phyloP scores from a whole-genome alignment of 2,329 filamentous ascomycete genomes.

The Boeremia exigua region DNA sequence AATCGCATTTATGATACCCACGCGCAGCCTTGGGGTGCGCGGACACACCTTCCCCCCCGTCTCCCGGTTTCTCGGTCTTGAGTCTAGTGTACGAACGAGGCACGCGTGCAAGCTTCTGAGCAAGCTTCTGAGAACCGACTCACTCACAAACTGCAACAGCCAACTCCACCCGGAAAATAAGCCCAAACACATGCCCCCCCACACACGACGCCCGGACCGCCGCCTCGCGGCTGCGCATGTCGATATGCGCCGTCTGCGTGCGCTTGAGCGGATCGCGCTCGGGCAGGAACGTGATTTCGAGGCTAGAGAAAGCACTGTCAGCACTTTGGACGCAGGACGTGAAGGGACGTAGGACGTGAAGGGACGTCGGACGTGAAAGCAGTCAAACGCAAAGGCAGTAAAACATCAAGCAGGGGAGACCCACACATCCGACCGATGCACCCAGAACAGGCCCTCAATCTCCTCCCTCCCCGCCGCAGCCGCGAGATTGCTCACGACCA shows the following conservation, averaged over 20 bases:
- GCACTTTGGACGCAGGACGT: background rate
- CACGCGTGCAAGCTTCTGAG: too few relatives aligned
- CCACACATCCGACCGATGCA: slow-evolving; percentile 27
- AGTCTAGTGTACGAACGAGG: too few relatives aligned
- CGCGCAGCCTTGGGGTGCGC: too few relatives aligned
- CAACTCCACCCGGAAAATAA: background rate
- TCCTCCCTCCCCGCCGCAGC: slow-evolving; percentile 27
- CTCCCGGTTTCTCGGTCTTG: too few relatives aligned
- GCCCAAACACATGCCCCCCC: background rate
- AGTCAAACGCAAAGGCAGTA: background rate
- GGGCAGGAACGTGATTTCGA: slow-evolving; percentile 23
- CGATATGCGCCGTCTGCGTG: slow-evolving; percentile 27
- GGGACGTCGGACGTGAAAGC: too few relatives aligned
- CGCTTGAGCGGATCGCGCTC: slow-evolving; percentile 26
- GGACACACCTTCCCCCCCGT: too few relatives aligned
- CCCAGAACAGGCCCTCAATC: slow-evolving; percentile 21
- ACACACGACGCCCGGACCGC: background rate
- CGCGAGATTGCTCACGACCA: slow-evolving; percentile 39
- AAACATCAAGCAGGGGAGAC: background rate
- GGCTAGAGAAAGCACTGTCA: slow-evolving; percentile 15
- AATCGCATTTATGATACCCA: too few relatives aligned
- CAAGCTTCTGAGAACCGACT: too few relatives aligned
- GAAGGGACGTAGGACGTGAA: too few relatives aligned
- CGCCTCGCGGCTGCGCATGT: background rate
- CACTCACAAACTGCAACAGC: too few relatives aligned